phyloP scores from a whole-genome alignment of 768 basidiomycete genomes.

The Boletus vinaceobasis region DNA sequence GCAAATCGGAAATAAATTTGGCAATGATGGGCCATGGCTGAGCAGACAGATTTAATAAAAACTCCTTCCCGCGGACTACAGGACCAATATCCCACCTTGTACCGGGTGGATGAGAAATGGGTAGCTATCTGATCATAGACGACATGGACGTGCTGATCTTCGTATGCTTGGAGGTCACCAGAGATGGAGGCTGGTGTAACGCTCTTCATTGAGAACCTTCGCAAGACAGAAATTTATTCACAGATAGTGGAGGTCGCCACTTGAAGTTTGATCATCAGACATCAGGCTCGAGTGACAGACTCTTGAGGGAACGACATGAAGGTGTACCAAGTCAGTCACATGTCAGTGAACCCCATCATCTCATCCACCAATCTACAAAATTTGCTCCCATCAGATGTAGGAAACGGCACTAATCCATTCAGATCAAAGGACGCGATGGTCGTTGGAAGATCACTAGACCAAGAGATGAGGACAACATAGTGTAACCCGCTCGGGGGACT shows the following conservation, averaged over 20 bases:
- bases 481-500: conserved; percentile 24
- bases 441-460: conserved; percentile 48
- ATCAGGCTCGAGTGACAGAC: neutral
- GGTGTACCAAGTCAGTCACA: conserved; percentile 21
- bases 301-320: conserved; percentile 3
- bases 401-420: conserved; percentile 52
- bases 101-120: conserved; percentile 87
- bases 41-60: neutral
- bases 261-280: neutral
- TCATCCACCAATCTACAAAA: conserved; percentile 70
- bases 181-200: conserved; percentile 43
- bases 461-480: conserved; percentile 6
- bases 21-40: conserved; percentile 91
- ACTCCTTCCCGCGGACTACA: neutral
- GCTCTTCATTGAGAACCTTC: conserved; percentile 15
- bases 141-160: conserved; percentile 71
- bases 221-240: neutral
- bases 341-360: conserved; percentile 65
- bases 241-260: neutral
- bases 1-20: conserved; percentile 65
- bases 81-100: conserved; percentile 54
- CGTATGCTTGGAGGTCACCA: conserved; percentile 57
- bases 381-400: conserved; percentile 61
- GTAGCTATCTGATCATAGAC: conserved; percentile 83
- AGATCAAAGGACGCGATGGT: conserved; percentile 51